A percentile compares a stretch with the other conserved stretches of the same genome.
phyloP scores from a whole-genome alignment of 495 filamentous ascomycete genomes.

The Lophiostoma macrostomum region DNA sequence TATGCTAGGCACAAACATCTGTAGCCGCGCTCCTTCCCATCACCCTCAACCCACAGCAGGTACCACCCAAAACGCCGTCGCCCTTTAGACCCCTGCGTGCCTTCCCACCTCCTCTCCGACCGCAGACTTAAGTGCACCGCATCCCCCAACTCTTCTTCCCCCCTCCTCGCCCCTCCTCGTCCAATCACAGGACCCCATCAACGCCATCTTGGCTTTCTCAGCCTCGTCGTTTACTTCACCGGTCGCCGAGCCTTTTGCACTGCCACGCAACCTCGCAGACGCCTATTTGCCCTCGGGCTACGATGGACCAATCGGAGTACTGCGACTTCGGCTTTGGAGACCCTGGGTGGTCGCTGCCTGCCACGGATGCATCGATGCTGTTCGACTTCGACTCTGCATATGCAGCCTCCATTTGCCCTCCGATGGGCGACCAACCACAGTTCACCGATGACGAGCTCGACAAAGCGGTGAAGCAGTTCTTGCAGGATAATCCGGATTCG shows the following conservation, averaged over 20 bases:
- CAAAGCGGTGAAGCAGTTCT: conserved; percentile 4
- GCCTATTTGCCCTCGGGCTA: not conserved
- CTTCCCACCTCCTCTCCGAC: not conserved
- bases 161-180: not conserved
- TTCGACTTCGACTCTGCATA: too few species aligned
- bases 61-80: not conserved
- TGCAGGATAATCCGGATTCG: not conserved
- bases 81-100: not conserved
- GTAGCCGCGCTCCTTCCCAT: too few species aligned
- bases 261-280: conserved; percentile 16
- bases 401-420: too few species aligned
- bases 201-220: conserved; percentile 19
- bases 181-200: conserved; percentile 4
- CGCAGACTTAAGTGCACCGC: not conserved
- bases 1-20: too few species aligned
- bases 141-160: conserved; percentile 1
- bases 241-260: conserved; percentile 7
- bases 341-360: too few species aligned
- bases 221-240: conserved; percentile 7
- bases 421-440: too few species aligned
- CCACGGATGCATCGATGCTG: too few species aligned
- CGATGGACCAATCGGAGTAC: conserved; percentile 3
- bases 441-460: too few species aligned
- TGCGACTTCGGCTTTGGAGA: conserved; percentile 3
- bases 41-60: too few species aligned